These are phyloP conservation scores for Phragmites australis DNA, from an alignment of 176 grass and related monocot species.

Conservation along the genomic window DNA sequence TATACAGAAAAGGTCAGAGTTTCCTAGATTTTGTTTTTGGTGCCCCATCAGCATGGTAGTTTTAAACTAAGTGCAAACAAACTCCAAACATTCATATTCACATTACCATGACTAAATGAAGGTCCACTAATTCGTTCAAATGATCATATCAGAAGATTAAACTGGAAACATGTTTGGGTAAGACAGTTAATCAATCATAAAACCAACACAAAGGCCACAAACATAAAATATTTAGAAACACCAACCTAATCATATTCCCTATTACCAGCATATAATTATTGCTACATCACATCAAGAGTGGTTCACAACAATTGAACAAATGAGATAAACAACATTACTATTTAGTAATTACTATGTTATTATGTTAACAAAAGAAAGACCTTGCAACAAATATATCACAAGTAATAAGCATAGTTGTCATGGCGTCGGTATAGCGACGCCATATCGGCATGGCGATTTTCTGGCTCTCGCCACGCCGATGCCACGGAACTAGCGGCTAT, in stretches of 20 bases:
- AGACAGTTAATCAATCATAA: not conserved
- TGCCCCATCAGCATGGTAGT: not conserved
- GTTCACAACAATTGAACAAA: not conserved
- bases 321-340: not conserved
- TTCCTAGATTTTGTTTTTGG: not conserved
- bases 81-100: not conserved
- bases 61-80: not conserved
- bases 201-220: not conserved
- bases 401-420: not conserved
- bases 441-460: no score
- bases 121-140: not conserved
- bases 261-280: not conserved
- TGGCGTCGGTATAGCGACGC: no score
- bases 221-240: not conserved
- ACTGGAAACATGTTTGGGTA: not conserved
- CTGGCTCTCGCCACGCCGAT: no score
- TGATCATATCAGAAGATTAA: slow-evolving; percentile 1
- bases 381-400: not conserved
- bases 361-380: not conserved
- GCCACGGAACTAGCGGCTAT: no score
- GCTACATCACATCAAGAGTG: not conserved
- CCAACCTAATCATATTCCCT: not conserved
- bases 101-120: not conserved
- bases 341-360: not conserved
- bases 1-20: not conserved